Conservation (phyloP, 2,329 filamentous ascomycete species). For the Gaeumannomyces tritici region DNA sequence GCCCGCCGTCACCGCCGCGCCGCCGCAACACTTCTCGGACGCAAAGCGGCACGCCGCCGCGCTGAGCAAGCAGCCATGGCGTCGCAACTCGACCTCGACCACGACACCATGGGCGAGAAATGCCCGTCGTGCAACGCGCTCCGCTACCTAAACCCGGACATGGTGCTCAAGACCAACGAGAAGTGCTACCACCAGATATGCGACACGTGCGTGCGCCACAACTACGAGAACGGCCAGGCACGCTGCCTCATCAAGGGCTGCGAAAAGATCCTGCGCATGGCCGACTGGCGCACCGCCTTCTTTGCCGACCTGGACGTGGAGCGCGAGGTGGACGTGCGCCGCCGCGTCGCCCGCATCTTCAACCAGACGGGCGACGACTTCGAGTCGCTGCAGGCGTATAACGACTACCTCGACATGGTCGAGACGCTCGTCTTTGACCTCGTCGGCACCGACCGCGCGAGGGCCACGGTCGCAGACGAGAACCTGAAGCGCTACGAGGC, state of each 20-base stretch:
- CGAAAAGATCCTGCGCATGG: constrained; percentile 74
- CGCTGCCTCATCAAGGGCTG: constrained; percentile 89
- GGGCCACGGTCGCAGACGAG: constrained; percentile 29
- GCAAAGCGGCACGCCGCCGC: constrained; percentile 8
- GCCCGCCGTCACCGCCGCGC: not conserved
- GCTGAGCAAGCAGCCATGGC: not conserved
- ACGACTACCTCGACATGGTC: constrained; percentile 89
- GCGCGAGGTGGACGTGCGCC: constrained; percentile 85
- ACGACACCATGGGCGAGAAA: constrained; percentile 45
- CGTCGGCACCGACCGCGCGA: constrained; percentile 56
- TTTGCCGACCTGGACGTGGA: constrained; percentile 85
- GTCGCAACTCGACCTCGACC: not conserved
- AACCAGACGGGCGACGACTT: constrained; percentile 91
- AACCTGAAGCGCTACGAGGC: constrained; percentile 61
- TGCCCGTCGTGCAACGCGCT: constrained; percentile 97
- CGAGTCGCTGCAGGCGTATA: constrained; percentile 71
- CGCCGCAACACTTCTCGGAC: not conserved
- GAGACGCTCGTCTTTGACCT: constrained; percentile 87
- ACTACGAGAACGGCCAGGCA: constrained; percentile 85
- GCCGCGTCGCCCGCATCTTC: constrained; percentile 69
- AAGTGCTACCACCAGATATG: constrained; percentile 99
- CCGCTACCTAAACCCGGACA: constrained; percentile 87
- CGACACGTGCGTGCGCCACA: constrained; percentile 85
- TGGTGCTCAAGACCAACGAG: constrained; percentile 93
- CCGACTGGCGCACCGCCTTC: constrained; percentile 76